A percentile compares a stretch with the other conserved stretches of the same genome.
Evolutionary conservation across 164 flowering plant genomes (phyloP).

Genomic region (Nelumbo lutea): DNA sequence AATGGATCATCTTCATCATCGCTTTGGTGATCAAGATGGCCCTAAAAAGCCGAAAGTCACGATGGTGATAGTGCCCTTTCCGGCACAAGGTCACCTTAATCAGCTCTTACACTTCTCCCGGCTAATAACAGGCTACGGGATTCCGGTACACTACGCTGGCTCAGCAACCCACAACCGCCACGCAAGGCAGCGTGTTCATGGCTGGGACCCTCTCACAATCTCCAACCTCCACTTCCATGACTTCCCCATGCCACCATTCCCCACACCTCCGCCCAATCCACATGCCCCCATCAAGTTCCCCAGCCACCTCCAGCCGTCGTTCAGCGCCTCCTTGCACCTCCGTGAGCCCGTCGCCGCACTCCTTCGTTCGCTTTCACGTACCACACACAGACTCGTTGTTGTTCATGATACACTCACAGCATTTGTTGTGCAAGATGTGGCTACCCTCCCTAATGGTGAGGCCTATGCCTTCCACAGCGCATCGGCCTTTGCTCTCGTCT

Average conservation of each 20-base stretch:
- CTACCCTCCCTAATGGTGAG: slow-evolving; percentile 33
- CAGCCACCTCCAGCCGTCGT: slow-evolving; percentile 31
- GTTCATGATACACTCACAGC: slow-evolving; percentile 14
- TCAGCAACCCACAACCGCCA: slow-evolving; percentile 39
- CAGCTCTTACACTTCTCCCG: slow-evolving; percentile 46
- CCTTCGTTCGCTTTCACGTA: slow-evolving; percentile 23
- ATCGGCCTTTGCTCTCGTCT: slow-evolving; percentile 27
- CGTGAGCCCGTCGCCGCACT: slow-evolving; percentile 31
- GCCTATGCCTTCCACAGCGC: slow-evolving; percentile 31
- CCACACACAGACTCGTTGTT: slow-evolving; percentile 23
- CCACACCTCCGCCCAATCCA: slow-evolving; percentile 37
- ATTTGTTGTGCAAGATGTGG: slow-evolving; percentile 29
- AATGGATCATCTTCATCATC: too few species aligned
- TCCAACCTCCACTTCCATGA: slow-evolving; percentile 44
- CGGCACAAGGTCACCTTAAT: slow-evolving; percentile 38
- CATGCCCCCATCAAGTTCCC: slow-evolving; percentile 30
- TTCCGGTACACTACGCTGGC: slow-evolving; percentile 33
- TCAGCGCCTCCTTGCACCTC: slow-evolving; percentile 29
- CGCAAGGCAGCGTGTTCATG: slow-evolving; percentile 28
- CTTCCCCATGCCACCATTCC: slow-evolving; percentile 27
- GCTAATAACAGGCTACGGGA: slow-evolving; percentile 23
- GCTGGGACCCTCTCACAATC: slow-evolving; percentile 16
- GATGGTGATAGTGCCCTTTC: slow-evolving; percentile 25
- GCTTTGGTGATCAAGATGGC: too few species aligned
- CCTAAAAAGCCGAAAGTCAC: slow-evolving; percentile 11